Evolutionary conservation across 805 yeast genomes (phyloP), one percentile per base, ranked within the genome.

Genomic region (Spathaspora passalidarum): DNA sequence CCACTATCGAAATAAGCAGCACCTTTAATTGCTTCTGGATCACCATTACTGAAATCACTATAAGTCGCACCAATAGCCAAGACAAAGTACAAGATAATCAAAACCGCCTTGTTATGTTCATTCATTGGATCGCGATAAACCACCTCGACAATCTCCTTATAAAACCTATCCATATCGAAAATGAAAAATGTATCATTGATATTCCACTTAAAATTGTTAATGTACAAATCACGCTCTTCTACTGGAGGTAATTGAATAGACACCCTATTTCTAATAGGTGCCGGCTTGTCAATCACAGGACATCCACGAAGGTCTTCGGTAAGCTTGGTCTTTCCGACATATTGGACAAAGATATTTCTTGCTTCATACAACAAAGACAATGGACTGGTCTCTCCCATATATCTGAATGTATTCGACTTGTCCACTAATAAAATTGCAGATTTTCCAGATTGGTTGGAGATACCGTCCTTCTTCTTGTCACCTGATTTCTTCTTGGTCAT

Each of bases 381-480:
- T 0, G 75, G 69, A 20, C 72, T 68, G 23, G 72, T 63, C 45
- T 73, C 78, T 7, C 78, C 77, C 42, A 72, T 49, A 45, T 69
- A 72, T 19, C 73, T 51, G 14, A 64, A 49, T 19, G 62, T 63
- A 0, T 75, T 75, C 5, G 61, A 60, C 7, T 56, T 59, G 46
- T 70, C 75, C 49, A 56, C 55, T 11, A 72, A 45, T 18, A 69
- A 49, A 36, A 72, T 56, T 20, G 66, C 53, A 35, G 50, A 52
- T 38, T 50, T 52, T 2, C 61, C 62, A 36, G 51, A 47, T 29
- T 54, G 54, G 46, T 47, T 42, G 47, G 56, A 43, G 42, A 49
- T 38, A 32, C 50, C 49, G 38, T 40, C 49, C 43, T 47, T 32
- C 2, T 16, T 18, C 16, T 21, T 14, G 5, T 17, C 18, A 4